Conservation (phyloP, 1,284 basidiomycete species). For the Cronartium ribicola region DNA sequence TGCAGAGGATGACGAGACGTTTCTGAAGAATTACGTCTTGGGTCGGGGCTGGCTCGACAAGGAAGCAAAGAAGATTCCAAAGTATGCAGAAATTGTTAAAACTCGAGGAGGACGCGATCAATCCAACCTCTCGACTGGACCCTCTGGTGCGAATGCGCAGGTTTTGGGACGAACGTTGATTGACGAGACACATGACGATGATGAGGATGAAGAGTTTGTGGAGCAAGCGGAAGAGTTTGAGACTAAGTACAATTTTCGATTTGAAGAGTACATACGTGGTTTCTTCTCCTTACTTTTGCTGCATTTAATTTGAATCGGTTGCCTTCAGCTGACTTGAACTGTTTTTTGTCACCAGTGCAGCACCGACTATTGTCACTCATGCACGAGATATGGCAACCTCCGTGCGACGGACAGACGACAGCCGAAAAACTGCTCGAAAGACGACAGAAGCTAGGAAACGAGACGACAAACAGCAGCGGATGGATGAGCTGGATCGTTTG, state of each 20-base stretch:
- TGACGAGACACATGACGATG: conserved; percentile 48
- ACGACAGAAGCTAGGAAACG: conserved; percentile 71
- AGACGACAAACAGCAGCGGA: conserved; percentile 67
- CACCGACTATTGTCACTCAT: conserved; percentile 68
- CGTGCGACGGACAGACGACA: conserved; percentile 72
- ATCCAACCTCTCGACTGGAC: conserved; percentile 54
- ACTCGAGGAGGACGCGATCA: conserved; percentile 47
- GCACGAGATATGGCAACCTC: conserved; percentile 54
- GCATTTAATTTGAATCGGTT: background rate
- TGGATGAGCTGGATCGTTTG: conserved; percentile 71
- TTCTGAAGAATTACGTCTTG: conserved; percentile 74
- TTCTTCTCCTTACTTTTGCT: conserved; percentile 44
- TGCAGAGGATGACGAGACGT: conserved; percentile 59
- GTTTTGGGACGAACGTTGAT: conserved; percentile 56
- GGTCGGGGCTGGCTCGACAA: conserved; percentile 89
- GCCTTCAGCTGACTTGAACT: background rate
- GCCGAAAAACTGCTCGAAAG: conserved; percentile 73
- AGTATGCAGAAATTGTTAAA: conserved; percentile 47
- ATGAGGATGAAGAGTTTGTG: conserved; percentile 47
- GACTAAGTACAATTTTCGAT: conserved; percentile 86
- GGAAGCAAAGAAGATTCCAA: conserved; percentile 47
- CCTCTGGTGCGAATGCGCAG: conserved; percentile 75
- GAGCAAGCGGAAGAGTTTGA: conserved; percentile 65
- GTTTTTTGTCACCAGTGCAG: conserved; percentile 57
- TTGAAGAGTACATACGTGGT: conserved; percentile 66